Evolutionary conservation across 495 filamentous ascomycete species (phyloP).

Genomic region (Friedmanniomyces endolithicus): DNA sequence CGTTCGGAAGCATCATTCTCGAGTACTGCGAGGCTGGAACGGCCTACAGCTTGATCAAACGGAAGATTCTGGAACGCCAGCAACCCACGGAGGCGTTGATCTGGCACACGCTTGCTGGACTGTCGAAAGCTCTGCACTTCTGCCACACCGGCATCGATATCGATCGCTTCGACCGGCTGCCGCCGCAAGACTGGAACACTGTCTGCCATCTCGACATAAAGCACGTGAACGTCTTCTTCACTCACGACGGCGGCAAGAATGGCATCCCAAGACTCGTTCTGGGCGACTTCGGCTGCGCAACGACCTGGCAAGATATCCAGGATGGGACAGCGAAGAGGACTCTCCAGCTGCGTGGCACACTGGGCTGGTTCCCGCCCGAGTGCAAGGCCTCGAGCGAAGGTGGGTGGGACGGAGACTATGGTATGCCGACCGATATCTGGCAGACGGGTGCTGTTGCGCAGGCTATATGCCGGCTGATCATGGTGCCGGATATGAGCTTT

Average conservation of each 20-base stretch:
- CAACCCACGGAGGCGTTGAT: background rate
- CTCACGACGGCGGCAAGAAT: conserved; percentile 5
- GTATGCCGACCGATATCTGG: conserved; percentile 12
- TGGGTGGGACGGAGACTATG: conserved; percentile 3
- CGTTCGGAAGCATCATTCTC: conserved; percentile 8
- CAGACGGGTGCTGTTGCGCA: conserved; percentile 10
- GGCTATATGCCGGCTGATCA: background rate
- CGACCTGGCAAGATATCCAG: conserved; percentile 2
- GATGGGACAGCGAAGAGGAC: background rate
- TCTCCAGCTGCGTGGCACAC: background rate
- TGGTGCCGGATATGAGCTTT: background rate
- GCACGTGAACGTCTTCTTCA: conserved; percentile 11
- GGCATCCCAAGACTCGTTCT: conserved; percentile 11
- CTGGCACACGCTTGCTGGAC: conserved; percentile 13
- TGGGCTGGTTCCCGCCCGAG: conserved; percentile 9
- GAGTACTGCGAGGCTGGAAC: conserved; percentile 19
- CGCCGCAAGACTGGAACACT: conserved; percentile 13
- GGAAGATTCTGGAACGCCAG: background rate
- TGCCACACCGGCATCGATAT: conserved; percentile 17
- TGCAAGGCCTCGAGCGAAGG: background rate
- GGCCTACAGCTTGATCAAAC: conserved; percentile 6
- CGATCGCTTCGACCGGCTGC: background rate
- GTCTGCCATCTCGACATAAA: conserved; percentile 23
- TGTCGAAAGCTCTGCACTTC: conserved; percentile 14
- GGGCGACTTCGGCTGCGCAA: conserved; percentile 21